phyloP scores from a whole-genome alignment of 2,329 filamentous ascomycete species.

The Monilinia aucupariae region DNA sequence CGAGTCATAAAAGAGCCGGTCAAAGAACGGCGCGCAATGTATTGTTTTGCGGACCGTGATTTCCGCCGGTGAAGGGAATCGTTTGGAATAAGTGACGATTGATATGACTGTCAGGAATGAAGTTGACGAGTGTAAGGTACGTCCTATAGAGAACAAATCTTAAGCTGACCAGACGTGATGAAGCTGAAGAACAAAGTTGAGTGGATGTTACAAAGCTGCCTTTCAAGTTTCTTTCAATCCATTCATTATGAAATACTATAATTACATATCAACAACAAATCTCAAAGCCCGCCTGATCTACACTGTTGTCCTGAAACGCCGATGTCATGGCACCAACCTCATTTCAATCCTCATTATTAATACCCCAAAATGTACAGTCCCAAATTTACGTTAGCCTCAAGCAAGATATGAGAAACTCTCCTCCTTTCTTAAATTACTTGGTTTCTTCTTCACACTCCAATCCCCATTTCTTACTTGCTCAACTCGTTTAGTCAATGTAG shows the following conservation, averaged over 20 bases:
- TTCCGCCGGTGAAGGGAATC: too few species aligned
- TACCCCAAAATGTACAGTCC: neutral
- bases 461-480: slow-evolving; percentile 31
- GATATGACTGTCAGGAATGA: too few species aligned
- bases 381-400: neutral
- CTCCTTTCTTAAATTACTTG: slow-evolving; percentile 33
- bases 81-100: too few species aligned
- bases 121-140: too few species aligned
- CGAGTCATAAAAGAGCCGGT: too few species aligned
- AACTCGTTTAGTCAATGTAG: slow-evolving; percentile 30
- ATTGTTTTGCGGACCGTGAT: neutral
- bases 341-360: neutral
- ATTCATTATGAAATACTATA: neutral
- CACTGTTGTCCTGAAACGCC: neutral
- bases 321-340: neutral
- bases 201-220: too few species aligned
- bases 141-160: too few species aligned
- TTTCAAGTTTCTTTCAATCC: neutral
- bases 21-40: too few species aligned
- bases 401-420: slow-evolving; percentile 19
- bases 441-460: slow-evolving; percentile 31
- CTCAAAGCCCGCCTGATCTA: neutral
- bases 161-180: too few species aligned
- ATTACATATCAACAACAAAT: slow-evolving; percentile 7
- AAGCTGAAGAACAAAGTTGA: too few species aligned